Evolutionary conservation across 2,329 filamentous ascomycete species (phyloP).

Genomic region (Trichoderma sp.): DNA sequence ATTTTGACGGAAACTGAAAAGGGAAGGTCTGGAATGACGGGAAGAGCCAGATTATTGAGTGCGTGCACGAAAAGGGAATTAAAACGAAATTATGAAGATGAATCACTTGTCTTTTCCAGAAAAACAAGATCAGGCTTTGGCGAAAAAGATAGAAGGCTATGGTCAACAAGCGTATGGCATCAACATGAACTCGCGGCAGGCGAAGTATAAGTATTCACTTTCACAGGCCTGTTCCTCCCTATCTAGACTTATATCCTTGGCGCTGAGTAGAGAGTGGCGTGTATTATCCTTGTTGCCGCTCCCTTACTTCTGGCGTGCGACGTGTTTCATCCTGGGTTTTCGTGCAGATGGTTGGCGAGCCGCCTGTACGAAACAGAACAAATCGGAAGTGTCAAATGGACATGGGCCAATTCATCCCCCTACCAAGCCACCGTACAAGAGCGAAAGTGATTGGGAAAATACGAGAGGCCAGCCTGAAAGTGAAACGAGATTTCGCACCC

Average conservation of each 20-base stretch:
- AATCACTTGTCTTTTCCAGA: not conserved
- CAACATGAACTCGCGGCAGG: not conserved
- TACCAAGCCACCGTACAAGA: not conserved
- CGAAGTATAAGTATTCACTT: not conserved
- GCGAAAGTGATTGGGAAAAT: not conserved
- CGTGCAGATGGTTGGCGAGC: not conserved
- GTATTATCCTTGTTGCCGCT: not conserved
- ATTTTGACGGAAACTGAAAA: not conserved
- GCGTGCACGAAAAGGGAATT: not conserved
- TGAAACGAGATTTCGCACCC: not conserved
- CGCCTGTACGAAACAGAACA: not conserved
- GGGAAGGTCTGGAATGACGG: not conserved
- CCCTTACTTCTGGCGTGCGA: not conserved
- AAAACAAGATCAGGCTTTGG: not conserved
- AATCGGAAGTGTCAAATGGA: not conserved
- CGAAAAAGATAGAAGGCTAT: not conserved
- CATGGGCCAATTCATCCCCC: not conserved
- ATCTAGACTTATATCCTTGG: not conserved
- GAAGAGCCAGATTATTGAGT: not conserved
- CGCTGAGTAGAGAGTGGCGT: not conserved
- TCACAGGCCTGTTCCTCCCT: not conserved
- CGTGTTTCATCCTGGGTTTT: not conserved
- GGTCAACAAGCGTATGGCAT: not conserved
- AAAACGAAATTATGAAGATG: not conserved
- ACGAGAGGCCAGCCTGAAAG: not conserved